Conservation (phyloP, 169 alveolate genomes). For the Neospora caninum region DNA sequence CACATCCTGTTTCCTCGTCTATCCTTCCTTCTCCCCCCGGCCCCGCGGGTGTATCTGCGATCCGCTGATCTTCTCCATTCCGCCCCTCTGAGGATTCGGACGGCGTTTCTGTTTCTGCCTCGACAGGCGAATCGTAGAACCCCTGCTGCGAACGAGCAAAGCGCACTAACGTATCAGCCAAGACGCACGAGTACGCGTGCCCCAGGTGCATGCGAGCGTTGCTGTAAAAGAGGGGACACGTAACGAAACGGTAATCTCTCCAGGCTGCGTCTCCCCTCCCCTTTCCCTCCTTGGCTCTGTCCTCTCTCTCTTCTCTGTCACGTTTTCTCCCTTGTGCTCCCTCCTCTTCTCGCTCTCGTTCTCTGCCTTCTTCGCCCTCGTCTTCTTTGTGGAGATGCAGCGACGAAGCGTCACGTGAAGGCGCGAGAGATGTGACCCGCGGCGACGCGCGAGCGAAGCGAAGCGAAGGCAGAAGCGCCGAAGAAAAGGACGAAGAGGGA, state of each 20-base stretch:
- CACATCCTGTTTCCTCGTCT: neutral
- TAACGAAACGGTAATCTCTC: constrained; percentile 16
- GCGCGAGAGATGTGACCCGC: neutral
- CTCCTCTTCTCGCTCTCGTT: neutral
- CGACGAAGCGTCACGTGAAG: neutral
- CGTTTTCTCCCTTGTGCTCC: neutral
- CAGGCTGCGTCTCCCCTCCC: neutral
- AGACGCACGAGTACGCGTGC: constrained; percentile 80
- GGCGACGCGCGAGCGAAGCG: neutral
- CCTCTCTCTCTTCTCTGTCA: neutral
- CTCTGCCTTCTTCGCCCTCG: neutral
- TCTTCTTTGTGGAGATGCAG: neutral
- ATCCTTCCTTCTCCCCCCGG: neutral
- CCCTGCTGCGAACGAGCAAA: constrained; percentile 35
- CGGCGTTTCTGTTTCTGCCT: neutral
- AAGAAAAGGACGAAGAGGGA: neutral
- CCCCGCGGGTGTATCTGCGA: neutral
- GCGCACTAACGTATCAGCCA: constrained; percentile 74
- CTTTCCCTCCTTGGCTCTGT: neutral
- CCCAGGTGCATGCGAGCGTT: constrained; percentile 82
- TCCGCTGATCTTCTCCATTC: neutral
- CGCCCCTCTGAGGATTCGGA: neutral
- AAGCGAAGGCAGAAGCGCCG: neutral
- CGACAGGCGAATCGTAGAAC: neutral
- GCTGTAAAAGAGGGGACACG: constrained; percentile 75